Percentiles rank a stretch among this genome's conserved stretches.
phyloP scores from a whole-genome alignment of 352 stramenopile genomes.

The Pythium phragmitis region DNA sequence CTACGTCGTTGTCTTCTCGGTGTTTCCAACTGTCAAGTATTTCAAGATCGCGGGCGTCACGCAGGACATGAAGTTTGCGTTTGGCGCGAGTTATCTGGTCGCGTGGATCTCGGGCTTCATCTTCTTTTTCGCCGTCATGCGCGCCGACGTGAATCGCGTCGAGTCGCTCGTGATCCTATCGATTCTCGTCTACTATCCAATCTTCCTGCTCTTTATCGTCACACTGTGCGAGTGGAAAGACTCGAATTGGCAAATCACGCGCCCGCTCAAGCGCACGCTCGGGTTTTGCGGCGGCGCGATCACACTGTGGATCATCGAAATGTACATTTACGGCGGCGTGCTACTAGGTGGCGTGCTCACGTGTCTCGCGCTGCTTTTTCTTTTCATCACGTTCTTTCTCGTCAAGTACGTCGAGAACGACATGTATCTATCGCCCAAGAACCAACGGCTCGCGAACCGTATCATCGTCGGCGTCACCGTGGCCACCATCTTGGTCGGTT shows the following conservation, averaged over 20 bases:
- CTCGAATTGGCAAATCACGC: conserved; percentile 61
- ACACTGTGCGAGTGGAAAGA: conserved; percentile 81
- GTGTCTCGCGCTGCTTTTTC: conserved; percentile 56
- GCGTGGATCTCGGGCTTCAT: conserved; percentile 71
- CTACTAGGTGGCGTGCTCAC: conserved; percentile 56
- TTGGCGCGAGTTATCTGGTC: conserved; percentile 51
- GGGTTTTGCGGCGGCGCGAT: conserved; percentile 34
- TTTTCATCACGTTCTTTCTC: conserved; percentile 77
- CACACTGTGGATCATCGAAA: conserved; percentile 72
- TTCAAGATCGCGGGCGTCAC: conserved; percentile 67
- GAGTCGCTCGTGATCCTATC: conserved; percentile 75
- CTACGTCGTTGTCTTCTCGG: conserved; percentile 69
- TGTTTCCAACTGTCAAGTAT: conserved; percentile 74
- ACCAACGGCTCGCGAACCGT: conserved; percentile 47
- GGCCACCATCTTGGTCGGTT: conserved; percentile 38
- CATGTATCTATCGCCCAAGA: conserved; percentile 66
- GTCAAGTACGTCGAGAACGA: conserved; percentile 87
- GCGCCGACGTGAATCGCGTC: conserved; percentile 61
- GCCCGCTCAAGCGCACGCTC: conserved; percentile 41
- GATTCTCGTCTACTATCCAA: conserved; percentile 77
- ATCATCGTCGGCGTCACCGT: conserved; percentile 41
- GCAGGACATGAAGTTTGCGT: conserved; percentile 52
- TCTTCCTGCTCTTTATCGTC: conserved; percentile 69
- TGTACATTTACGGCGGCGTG: conserved; percentile 68
- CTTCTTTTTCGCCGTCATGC: conserved; percentile 67